Evolutionary conservation across 1,284 basidiomycete species (phyloP).

Genomic region (Ceratobasidium sp.): DNA sequence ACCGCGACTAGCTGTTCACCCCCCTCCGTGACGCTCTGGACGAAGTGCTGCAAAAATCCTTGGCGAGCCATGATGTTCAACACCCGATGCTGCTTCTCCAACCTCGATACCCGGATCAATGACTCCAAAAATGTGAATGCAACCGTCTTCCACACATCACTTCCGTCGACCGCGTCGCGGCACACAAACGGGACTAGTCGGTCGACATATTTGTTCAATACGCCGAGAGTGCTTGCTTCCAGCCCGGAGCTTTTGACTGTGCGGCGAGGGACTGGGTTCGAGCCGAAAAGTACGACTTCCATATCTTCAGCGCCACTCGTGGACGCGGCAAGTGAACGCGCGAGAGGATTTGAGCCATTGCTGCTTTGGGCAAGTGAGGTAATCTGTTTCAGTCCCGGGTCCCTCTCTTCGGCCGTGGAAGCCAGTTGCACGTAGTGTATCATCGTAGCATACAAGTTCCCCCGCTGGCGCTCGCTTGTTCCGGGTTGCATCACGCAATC

Average conservation of each 20-base stretch:
- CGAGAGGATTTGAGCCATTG: slow-evolving; percentile 18
- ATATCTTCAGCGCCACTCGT: slow-evolving; percentile 11
- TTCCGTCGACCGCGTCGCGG: slow-evolving; percentile 92
- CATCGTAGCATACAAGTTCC: slow-evolving; percentile 92
- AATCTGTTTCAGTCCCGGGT: slow-evolving; percentile 35
- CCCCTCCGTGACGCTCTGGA: slow-evolving; percentile 83
- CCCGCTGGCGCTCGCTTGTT: slow-evolving; percentile 89
- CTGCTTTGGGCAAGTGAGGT: slow-evolving; percentile 35
- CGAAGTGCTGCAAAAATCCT: slow-evolving; percentile 87
- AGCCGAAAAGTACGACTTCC: slow-evolving; percentile 41
- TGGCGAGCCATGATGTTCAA: slow-evolving; percentile 73
- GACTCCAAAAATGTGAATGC: slow-evolving; percentile 89
- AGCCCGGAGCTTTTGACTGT: slow-evolving; percentile 57
- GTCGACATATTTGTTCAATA: slow-evolving; percentile 75
- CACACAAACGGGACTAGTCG: slow-evolving; percentile 81
- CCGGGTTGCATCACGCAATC: slow-evolving; percentile 82
- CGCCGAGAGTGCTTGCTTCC: slow-evolving; percentile 69
- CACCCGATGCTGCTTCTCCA: slow-evolving; percentile 70
- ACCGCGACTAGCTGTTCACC: slow-evolving; percentile 84
- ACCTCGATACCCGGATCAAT: slow-evolving; percentile 71
- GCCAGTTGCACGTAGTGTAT: slow-evolving; percentile 88
- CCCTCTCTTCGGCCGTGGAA: slow-evolving; percentile 48
- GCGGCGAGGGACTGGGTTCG: slow-evolving; percentile 26
- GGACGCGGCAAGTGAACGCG: slow-evolving; percentile 9
- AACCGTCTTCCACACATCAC: slow-evolving; percentile 96